phyloP scores from a whole-genome alignment of 306 rosid genomes.

The Dryas octopetala region DNA sequence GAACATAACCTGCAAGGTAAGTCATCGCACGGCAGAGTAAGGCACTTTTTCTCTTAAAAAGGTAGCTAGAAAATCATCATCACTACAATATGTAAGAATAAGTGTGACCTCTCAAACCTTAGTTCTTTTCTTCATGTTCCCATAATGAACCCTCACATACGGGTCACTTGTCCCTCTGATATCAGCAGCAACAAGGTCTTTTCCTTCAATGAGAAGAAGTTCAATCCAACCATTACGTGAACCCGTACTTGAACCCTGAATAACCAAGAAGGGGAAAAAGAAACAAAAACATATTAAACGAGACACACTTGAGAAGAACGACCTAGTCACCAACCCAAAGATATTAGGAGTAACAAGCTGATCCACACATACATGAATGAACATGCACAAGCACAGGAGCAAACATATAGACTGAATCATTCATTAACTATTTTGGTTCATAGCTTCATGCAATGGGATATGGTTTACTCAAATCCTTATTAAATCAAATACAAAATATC shows the following conservation, averaged over 20 bases:
- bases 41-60: slow-evolving; percentile 5
- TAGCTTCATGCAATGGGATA: too few species aligned
- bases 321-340: background rate
- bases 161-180: slow-evolving; percentile 99
- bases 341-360: background rate
- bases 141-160: slow-evolving; percentile 84
- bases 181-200: slow-evolving; percentile 92
- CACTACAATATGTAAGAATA: background rate
- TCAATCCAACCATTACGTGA: slow-evolving; percentile 75
- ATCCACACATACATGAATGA: background rate
- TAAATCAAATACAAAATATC: background rate
- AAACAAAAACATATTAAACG: slow-evolving; percentile 25
- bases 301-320: background rate
- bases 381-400: background rate
- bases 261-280: slow-evolving; percentile 20
- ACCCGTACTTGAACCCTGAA: slow-evolving; percentile 52
- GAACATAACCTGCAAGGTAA: slow-evolving; percentile 57
- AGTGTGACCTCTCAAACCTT: slow-evolving; percentile 56
- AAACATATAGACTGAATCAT: too few species aligned
- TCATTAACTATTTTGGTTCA: too few species aligned
- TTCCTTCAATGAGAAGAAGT: slow-evolving; percentile 83
- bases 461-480: too few species aligned
- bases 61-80: background rate
- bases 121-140: slow-evolving; percentile 75
- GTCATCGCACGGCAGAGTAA: slow-evolving; percentile 15